Evolutionary conservation across 345 rosid species (phyloP).

Genomic region (Bruguiera parviflora): DNA sequence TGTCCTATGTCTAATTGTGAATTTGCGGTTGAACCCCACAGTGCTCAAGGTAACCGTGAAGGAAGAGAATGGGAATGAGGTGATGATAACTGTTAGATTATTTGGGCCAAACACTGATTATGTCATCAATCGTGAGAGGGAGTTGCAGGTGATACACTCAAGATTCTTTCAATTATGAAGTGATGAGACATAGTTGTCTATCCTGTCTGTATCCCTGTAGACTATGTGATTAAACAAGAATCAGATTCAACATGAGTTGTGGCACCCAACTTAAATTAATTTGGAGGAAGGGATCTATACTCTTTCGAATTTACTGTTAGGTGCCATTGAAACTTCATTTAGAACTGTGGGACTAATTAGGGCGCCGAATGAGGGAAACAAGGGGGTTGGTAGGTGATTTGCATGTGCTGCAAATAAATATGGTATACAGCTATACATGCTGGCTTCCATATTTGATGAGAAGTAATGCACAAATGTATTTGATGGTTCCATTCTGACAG

Average conservation of each 20-base stretch:
- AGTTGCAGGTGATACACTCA: constrained; percentile 48
- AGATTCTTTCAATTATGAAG: not conserved
- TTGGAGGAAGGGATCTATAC: not conserved
- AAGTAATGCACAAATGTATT: no score
- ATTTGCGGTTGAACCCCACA: constrained; percentile 21
- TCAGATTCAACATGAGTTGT: not conserved
- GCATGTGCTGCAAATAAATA: no score
- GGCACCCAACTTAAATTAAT: not conserved
- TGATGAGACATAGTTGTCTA: not conserved
- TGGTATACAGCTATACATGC: no score
- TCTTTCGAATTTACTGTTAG: no score
- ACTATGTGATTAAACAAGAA: not conserved
- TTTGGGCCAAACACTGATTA: constrained; percentile 93
- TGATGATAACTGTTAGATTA: constrained; percentile 65
- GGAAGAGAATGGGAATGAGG: constrained; percentile 51
- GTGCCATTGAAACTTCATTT: not conserved
- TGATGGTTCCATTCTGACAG: no score
- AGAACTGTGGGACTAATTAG: not conserved
- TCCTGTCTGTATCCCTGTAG: no score
- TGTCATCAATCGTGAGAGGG: constrained; percentile 79
- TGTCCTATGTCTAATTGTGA: not conserved
- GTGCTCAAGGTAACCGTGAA: constrained; percentile 82
- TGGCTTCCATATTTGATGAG: no score
- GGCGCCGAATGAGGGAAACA: not conserved
- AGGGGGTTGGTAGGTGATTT: no score